phyloP scores from a whole-genome alignment of 2,329 filamentous ascomycete genomes.

The Ampelomyces quisqualis region DNA sequence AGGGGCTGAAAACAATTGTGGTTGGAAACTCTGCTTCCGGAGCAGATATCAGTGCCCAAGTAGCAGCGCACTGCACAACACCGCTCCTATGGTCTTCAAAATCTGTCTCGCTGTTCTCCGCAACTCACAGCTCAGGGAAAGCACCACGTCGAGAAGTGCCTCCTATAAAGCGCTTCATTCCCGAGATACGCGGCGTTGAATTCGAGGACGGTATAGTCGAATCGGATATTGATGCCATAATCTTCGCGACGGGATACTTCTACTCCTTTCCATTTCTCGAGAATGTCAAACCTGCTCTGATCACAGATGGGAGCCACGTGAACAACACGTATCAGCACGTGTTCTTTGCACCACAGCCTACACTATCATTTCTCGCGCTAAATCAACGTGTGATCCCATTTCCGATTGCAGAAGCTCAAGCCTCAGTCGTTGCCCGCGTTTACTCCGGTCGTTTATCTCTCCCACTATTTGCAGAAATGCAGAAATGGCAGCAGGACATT shows the following conservation, averaged over 20 bases:
- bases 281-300: conserved; percentile 57
- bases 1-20: conserved; percentile 71
- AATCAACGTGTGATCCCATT: conserved; percentile 88
- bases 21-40: conserved; percentile 85
- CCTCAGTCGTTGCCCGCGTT: conserved; percentile 71
- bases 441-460: conserved; percentile 71
- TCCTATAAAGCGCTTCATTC: conserved; percentile 56
- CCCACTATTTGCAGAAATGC: conserved; percentile 65
- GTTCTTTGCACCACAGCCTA: conserved; percentile 73
- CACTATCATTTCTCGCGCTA: conserved; percentile 73
- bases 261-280: conserved; percentile 76
- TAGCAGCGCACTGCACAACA: conserved; percentile 62
- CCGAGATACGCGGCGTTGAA: conserved; percentile 61
- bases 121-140: conserved; percentile 23
- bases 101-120: conserved; percentile 16
- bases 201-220: conserved; percentile 69
- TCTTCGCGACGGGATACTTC: conserved; percentile 90
- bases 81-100: conserved; percentile 53
- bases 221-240: conserved; percentile 67
- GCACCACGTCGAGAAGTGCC: conserved; percentile 59
- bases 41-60: conserved; percentile 77
- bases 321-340: conserved; percentile 76
- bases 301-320: conserved; percentile 69
- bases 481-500: conserved; percentile 60
- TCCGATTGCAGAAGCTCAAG: conserved; percentile 75